These are phyloP conservation scores for Aspergillus affinis DNA, from an alignment of 495 filamentous ascomycete genomes.

Conservation along the genomic window DNA sequence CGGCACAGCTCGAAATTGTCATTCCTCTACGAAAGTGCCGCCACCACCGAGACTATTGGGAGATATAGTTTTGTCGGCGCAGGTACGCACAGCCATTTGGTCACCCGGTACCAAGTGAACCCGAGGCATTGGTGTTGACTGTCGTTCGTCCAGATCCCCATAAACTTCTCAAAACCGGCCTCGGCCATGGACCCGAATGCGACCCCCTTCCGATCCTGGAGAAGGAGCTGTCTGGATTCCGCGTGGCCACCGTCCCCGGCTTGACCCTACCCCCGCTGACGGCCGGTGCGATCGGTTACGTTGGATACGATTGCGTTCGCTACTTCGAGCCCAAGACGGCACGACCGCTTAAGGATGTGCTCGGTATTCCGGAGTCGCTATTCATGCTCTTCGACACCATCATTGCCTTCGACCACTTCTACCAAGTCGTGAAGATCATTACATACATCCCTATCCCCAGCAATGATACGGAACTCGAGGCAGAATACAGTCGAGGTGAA, in stretches of 20 bases:
- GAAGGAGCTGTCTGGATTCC: conserved; percentile 70
- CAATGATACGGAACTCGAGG: conserved; percentile 50
- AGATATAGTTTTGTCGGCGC: conserved; percentile 94
- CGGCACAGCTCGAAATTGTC: conserved; percentile 44
- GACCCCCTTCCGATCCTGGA: conserved; percentile 85
- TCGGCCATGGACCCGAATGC: conserved; percentile 75
- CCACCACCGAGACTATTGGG: conserved; percentile 85
- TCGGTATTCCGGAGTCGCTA: conserved; percentile 84
- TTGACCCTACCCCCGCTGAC: conserved; percentile 79
- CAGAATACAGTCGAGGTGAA: conserved; percentile 65
- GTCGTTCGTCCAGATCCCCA: conserved; percentile 57
- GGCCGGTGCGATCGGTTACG: conserved; percentile 92
- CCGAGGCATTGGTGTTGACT: conserved; percentile 10
- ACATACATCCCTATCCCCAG: conserved; percentile 68
- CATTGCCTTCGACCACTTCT: conserved; percentile 93
- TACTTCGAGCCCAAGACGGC: conserved; percentile 97
- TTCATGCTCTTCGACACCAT: conserved; percentile 99
- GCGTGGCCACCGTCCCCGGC: conserved; percentile 76
- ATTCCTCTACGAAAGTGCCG: conserved; percentile 93
- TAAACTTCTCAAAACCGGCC: conserved; percentile 83
- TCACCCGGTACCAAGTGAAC: conserved; percentile 10
- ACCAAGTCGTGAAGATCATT: conserved; percentile 85
- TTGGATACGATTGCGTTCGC: conserved; percentile 93
- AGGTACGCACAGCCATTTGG: conserved; percentile 46
- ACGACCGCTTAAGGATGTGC: conserved; percentile 80